Conservation (phyloP, 1,139 yeast species). For the Zygosaccharomyces sapae region DNA sequence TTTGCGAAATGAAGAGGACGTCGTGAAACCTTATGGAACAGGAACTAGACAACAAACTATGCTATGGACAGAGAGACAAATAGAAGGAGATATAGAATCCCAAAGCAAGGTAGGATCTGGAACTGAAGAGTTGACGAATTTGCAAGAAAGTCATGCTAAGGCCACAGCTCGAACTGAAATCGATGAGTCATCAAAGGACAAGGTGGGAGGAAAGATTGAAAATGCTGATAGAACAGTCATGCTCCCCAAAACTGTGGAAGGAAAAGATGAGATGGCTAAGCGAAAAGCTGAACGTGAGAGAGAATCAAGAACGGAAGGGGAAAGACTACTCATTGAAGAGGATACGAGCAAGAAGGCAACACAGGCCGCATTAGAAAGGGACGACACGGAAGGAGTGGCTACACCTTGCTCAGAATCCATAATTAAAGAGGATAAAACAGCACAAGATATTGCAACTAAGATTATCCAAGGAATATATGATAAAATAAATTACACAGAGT, state of each 20-base stretch:
- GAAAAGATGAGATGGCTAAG: neutral
- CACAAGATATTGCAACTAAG: slow-evolving; percentile 29
- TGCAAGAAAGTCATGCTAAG: neutral
- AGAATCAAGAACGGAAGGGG: neutral
- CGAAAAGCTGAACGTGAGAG: neutral
- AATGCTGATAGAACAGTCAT: too few species aligned
- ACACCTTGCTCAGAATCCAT: too few species aligned
- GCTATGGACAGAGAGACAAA: slow-evolving; percentile 2
- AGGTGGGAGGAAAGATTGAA: neutral
- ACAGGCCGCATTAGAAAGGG: neutral
- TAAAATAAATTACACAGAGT: slow-evolving; percentile 32
- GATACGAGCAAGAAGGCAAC: neutral
- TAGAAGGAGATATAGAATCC: neutral
- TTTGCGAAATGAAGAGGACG: neutral
- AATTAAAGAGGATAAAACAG: slow-evolving; percentile 3
- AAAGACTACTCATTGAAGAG: neutral
- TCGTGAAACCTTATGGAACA: neutral
- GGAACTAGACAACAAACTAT: neutral
- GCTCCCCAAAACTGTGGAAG: too few species aligned
- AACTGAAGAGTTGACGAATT: neutral
- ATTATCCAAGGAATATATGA: slow-evolving; percentile 33
- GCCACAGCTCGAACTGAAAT: neutral
- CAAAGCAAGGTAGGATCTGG: neutral
- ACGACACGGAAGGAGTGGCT: neutral
- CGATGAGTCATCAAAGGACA: neutral